Evolutionary conservation across 163 green algal species (phyloP).

Genomic region (Chloromonas sp.): DNA sequence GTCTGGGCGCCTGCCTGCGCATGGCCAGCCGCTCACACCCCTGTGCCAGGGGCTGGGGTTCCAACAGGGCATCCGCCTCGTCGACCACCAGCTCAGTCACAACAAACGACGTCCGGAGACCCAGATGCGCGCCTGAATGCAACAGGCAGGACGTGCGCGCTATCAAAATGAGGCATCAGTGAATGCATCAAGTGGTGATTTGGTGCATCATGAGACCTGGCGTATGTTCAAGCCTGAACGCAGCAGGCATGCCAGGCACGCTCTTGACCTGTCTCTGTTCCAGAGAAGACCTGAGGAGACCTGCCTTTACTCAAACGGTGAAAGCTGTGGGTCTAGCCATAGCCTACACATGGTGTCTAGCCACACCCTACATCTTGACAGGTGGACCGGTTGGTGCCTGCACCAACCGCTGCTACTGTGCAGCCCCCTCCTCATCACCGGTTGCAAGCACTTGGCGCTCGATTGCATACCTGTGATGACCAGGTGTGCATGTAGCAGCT

Average conservation of each 20-base stretch:
- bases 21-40: neutral
- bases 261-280: neutral
- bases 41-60: neutral
- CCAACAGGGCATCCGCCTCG: neutral
- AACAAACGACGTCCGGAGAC: neutral
- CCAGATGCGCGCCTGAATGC: neutral
- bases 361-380: neutral
- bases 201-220: no score
- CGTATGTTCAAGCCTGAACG: no score
- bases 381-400: neutral
- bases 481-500: neutral
- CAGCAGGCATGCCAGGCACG: neutral
- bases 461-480: neutral
- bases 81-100: neutral
- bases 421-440: no score
- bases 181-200: no score
- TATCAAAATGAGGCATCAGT: neutral
- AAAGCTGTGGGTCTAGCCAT: no score
- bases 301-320: no score
- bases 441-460: no score
- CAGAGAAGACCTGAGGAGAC: neutral
- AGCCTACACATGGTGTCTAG: no score
- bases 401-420: neutral
- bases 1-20: neutral
- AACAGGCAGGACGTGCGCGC: neutral